Conservation (phyloP, 2,329 filamentous ascomycete species). For the Xylaria digitata region DNA sequence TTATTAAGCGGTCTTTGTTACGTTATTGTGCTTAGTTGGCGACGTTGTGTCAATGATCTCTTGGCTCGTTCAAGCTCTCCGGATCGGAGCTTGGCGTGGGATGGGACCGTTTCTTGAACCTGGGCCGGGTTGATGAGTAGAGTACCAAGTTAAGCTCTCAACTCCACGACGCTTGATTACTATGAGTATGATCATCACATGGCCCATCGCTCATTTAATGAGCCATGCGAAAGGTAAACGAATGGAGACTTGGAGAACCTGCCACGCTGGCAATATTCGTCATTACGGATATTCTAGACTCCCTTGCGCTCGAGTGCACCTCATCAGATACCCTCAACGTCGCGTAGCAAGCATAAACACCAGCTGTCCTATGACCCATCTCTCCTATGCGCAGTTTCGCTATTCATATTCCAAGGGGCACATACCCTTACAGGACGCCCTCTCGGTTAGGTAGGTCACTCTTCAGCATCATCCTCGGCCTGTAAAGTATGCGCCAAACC, state of each 20-base stretch:
- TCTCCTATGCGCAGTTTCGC: background rate
- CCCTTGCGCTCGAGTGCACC: background rate
- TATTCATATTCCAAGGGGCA: background rate
- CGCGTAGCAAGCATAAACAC: background rate
- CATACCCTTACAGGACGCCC: background rate
- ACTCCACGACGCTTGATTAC: background rate
- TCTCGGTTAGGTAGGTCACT: conserved; percentile 19
- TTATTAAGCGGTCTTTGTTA: too few relatives aligned
- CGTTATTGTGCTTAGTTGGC: background rate
- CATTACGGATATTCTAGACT: background rate
- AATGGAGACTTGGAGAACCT: background rate
- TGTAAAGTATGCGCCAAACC: conserved; percentile 43
- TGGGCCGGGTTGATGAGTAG: background rate
- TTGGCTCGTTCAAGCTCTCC: background rate
- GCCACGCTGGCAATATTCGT: background rate
- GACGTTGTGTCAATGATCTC: background rate
- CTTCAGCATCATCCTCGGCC: conserved; percentile 42
- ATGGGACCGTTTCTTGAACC: too few relatives aligned
- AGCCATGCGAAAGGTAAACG: background rate
- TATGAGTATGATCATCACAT: background rate
- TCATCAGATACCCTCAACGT: background rate
- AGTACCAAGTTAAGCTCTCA: background rate
- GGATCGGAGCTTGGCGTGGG: background rate
- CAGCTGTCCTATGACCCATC: background rate
- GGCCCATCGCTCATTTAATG: background rate